phyloP scores from a whole-genome alignment of 2,329 filamentous ascomycete genomes.

The Colletotrichum agaves region DNA sequence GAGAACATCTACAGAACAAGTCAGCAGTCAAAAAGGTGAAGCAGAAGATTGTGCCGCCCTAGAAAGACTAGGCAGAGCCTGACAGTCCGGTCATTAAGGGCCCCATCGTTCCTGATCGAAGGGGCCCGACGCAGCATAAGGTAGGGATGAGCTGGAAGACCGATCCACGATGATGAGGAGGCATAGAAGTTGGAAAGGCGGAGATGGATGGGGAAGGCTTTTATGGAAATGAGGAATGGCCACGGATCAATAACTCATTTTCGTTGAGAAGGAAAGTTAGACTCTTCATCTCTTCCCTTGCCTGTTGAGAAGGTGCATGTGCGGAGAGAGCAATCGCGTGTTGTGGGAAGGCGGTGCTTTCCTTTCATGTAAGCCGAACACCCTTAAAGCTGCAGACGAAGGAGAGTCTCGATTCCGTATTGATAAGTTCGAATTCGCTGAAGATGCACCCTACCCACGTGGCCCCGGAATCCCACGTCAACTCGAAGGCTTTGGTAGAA shows the following conservation, averaged over 20 bases:
- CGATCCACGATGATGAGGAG: neutral
- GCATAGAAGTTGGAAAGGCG: neutral
- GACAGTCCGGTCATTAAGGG: neutral
- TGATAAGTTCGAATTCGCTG: neutral
- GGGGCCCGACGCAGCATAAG: constrained; percentile 14
- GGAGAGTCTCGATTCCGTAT: neutral
- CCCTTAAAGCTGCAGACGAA: neutral
- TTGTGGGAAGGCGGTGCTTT: neutral
- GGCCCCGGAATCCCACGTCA: neutral
- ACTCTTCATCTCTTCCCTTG: too few relatives aligned
- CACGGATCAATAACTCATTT: neutral
- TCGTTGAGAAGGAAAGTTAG: neutral
- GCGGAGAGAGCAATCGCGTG: too few relatives aligned
- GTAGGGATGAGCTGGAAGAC: neutral
- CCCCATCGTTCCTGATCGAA: constrained; percentile 17
- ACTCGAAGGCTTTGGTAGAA: neutral
- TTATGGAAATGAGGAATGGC: neutral
- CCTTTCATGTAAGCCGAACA: neutral
- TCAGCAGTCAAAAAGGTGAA: neutral
- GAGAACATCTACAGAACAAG: neutral
- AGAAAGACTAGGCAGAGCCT: neutral
- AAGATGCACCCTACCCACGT: neutral
- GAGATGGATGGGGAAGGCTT: neutral
- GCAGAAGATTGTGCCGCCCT: neutral
- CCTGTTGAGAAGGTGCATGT: too few relatives aligned